A percentile compares a stretch with the other conserved stretches of the same genome.
Conservation (phyloP, 148 eudicot species). For the Chenopodium berlandieri region DNA sequence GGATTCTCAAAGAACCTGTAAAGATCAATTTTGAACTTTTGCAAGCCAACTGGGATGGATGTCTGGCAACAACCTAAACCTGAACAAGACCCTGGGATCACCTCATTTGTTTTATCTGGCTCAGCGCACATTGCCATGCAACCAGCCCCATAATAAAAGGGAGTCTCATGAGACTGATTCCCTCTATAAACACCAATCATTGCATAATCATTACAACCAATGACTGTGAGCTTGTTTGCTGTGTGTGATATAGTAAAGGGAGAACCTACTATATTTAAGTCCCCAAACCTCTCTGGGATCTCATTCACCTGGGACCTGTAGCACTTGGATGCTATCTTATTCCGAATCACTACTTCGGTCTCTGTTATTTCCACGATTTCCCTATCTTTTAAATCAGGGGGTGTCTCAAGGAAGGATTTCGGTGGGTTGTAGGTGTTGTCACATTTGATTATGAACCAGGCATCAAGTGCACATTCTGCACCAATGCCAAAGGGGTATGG, state of each 20-base stretch:
- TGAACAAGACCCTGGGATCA: slow-evolving; percentile 22
- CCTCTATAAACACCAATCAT: slow-evolving; percentile 8
- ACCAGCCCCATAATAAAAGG: slow-evolving; percentile 4
- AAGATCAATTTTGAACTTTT: slow-evolving; percentile 13
- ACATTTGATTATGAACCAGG: not conserved
- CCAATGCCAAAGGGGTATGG: slow-evolving; percentile 20
- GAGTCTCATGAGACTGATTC: not conserved
- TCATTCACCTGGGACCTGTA: not conserved
- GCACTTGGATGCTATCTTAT: slow-evolving; percentile 1
- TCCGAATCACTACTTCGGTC: not conserved
- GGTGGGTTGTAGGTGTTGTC: not conserved
- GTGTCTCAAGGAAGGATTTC: slow-evolving; percentile 1
- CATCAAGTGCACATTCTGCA: not conserved
- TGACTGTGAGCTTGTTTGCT: slow-evolving; percentile 28
- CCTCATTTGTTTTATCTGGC: not conserved
- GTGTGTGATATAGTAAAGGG: slow-evolving; percentile 6
- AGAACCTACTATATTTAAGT: not conserved
- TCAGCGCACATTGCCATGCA: slow-evolving; percentile 26
- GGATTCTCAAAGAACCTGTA: slow-evolving; percentile 14
- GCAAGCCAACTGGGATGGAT: slow-evolving; percentile 29
- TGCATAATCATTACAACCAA: slow-evolving; percentile 35
- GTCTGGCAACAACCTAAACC: slow-evolving; percentile 33
- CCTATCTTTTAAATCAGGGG: not conserved
- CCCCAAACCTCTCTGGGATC: not conserved
- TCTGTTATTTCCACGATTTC: slow-evolving; percentile 11